These are phyloP conservation scores for Ophiostoma angusticollis DNA, from an alignment of 2,329 filamentous ascomycete genomes.

Conservation along the genomic window DNA sequence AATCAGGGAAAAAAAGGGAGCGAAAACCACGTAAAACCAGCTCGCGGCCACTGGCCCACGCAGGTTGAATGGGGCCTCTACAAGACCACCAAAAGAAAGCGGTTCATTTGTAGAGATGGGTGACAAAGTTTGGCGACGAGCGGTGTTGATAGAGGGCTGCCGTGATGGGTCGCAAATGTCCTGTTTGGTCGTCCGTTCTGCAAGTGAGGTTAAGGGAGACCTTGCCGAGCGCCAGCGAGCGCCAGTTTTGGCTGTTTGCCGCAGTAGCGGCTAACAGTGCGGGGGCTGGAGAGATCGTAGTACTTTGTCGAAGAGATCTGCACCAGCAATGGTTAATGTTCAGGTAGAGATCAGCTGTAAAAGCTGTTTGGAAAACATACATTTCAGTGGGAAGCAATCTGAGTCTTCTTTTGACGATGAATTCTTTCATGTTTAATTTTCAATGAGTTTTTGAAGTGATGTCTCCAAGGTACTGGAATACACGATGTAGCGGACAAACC, in stretches of 20 bases:
- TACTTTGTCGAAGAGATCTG: no score
- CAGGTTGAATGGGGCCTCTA: conserved; percentile 33
- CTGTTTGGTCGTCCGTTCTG: conserved; percentile 25
- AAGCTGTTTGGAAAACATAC: no score
- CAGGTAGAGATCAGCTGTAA: no score
- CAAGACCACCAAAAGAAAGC: conserved; percentile 36
- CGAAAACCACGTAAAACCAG: conserved; percentile 24
- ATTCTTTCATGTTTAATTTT: no score
- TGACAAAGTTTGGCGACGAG: conserved; percentile 25
- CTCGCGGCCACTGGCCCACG: conserved; percentile 37
- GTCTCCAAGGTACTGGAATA: no score
- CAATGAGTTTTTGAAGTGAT: no score
- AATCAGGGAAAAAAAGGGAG: neutral
- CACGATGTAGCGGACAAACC: no score
- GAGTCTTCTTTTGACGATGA: no score
- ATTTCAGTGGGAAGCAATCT: no score
- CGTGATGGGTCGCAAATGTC: conserved; percentile 38
- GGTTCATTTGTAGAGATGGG: conserved; percentile 41
- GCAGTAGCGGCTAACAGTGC: conserved; percentile 2
- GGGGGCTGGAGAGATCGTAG: neutral
- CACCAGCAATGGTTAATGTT: no score
- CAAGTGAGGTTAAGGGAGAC: conserved; percentile 15
- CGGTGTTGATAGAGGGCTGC: conserved; percentile 29
- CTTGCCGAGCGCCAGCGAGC: conserved; percentile 8
- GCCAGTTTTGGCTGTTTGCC: conserved; percentile 11